Evolutionary conservation across 495 filamentous ascomycete genomes (phyloP).

Genomic region (Penicillium coffeae): DNA sequence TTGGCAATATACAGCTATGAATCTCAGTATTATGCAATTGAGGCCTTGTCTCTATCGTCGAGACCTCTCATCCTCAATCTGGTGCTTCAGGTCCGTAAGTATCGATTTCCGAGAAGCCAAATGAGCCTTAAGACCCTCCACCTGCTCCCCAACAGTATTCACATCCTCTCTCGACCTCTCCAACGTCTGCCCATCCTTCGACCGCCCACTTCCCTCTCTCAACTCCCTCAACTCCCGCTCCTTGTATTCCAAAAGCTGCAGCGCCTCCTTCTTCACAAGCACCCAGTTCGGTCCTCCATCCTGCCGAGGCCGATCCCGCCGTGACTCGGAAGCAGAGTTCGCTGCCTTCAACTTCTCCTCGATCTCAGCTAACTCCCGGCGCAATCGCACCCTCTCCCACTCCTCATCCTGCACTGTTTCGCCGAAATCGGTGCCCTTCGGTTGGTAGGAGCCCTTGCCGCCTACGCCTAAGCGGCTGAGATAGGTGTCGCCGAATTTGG

Average conservation of each 20-base stretch:
- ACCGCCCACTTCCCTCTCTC: conserved; percentile 40
- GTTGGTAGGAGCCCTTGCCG: conserved; percentile 65
- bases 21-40: too few relatives aligned
- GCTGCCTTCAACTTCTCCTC: conserved; percentile 78
- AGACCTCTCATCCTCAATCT: conserved; percentile 46
- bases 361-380: conserved; percentile 83
- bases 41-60: conserved; percentile 26
- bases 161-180: conserved; percentile 43
- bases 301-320: conserved; percentile 55
- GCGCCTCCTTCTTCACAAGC: conserved; percentile 87
- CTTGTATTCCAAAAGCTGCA: conserved; percentile 69
- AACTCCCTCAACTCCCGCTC: conserved; percentile 47
- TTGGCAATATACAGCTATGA: too few relatives aligned
- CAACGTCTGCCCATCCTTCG: conserved; percentile 41
- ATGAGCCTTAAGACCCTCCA: conserved; percentile 51
- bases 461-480: conserved; percentile 82
- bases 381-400: conserved; percentile 95
- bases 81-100: conserved; percentile 40
- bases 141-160: conserved; percentile 48
- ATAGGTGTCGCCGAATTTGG: conserved; percentile 96
- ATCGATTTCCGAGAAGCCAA: conserved; percentile 39
- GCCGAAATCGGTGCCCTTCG: conserved; percentile 81
- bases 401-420: conserved; percentile 73
- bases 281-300: conserved; percentile 54
- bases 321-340: conserved; percentile 59